A percentile compares a stretch with the other conserved stretches of the same genome.
Conservation (phyloP, 1,139 yeast genomes). For the Kluyveromyces sp. region DNA sequence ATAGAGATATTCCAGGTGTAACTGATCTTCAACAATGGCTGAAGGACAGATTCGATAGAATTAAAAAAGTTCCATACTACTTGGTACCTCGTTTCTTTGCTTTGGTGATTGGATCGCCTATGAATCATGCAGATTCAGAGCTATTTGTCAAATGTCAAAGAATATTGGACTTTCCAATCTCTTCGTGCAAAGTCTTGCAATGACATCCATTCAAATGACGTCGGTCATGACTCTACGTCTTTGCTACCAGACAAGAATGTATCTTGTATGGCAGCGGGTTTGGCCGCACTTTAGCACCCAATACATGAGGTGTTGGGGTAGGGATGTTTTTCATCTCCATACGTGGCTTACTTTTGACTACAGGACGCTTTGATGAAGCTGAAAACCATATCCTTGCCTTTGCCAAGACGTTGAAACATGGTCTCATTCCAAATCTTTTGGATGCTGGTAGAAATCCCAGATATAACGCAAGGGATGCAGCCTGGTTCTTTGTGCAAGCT, state of each 20-base stretch:
- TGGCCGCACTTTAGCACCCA: slow-evolving; percentile 85
- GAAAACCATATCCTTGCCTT: slow-evolving; percentile 73
- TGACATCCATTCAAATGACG: slow-evolving; percentile 84
- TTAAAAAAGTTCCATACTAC: slow-evolving; percentile 65
- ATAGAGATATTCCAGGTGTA: slow-evolving; percentile 41
- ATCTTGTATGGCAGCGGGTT: slow-evolving; percentile 88
- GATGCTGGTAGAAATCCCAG: slow-evolving; percentile 93
- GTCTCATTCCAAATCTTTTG: slow-evolving; percentile 83
- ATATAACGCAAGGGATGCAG: slow-evolving; percentile 94
- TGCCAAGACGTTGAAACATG: slow-evolving; percentile 90
- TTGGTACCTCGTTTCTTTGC: slow-evolving; percentile 84
- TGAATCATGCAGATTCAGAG: slow-evolving; percentile 67
- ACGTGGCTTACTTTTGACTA: slow-evolving; percentile 69
- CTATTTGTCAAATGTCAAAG: slow-evolving; percentile 48
- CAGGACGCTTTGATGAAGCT: slow-evolving; percentile 78
- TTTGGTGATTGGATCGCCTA: slow-evolving; percentile 66
- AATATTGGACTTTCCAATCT: slow-evolving; percentile 54
- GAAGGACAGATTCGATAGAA: slow-evolving; percentile 51
- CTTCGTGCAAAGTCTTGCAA: slow-evolving; percentile 71
- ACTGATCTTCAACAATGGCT: slow-evolving; percentile 62
- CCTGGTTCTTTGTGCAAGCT: slow-evolving; percentile 86
- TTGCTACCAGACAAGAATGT: slow-evolving; percentile 54
- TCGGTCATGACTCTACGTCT: slow-evolving; percentile 72
- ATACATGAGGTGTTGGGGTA: slow-evolving; percentile 97
- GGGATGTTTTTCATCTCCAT: slow-evolving; percentile 85